Conservation (phyloP, 768 basidiomycete species). For the Panaeolus papilionaceus region DNA sequence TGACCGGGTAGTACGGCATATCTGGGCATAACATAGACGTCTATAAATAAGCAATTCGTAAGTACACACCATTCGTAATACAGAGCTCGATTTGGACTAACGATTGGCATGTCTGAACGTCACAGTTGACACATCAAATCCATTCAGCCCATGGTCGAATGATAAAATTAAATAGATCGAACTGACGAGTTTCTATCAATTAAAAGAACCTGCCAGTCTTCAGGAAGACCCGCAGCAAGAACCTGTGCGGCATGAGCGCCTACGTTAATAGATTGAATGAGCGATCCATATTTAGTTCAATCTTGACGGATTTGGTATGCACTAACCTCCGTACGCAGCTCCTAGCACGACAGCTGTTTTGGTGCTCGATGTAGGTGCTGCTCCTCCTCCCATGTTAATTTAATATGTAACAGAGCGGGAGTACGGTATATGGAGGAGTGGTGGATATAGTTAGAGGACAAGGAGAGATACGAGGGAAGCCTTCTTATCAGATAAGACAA, state of each 20-base stretch:
- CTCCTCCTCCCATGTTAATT: constrained; percentile 30
- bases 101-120: constrained; percentile 54
- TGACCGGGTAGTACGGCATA: constrained; percentile 63
- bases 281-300: constrained; percentile 15
- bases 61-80: background rate
- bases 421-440: constrained; percentile 14
- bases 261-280: constrained; percentile 28
- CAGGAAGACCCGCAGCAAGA: constrained; percentile 54
- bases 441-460: constrained; percentile 1
- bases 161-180: background rate
- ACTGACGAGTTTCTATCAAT: constrained; percentile 67
- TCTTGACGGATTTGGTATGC: background rate
- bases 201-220: constrained; percentile 59
- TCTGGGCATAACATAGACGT: constrained; percentile 65
- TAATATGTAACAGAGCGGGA: background rate
- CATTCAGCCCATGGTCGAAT: background rate
- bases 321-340: constrained; percentile 59
- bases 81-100: constrained; percentile 27
- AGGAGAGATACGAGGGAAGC: background rate
- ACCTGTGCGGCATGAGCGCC: constrained; percentile 56
- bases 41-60: constrained; percentile 29
- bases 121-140: background rate
- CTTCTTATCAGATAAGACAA: constrained; percentile 34
- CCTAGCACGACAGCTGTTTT: constrained; percentile 61
- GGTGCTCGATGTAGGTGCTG: constrained; percentile 25